Evolutionary conservation across 768 basidiomycete species (phyloP), one percentile per base, ranked within the genome.

Genomic region (Phlegmacium glaucopus): DNA sequence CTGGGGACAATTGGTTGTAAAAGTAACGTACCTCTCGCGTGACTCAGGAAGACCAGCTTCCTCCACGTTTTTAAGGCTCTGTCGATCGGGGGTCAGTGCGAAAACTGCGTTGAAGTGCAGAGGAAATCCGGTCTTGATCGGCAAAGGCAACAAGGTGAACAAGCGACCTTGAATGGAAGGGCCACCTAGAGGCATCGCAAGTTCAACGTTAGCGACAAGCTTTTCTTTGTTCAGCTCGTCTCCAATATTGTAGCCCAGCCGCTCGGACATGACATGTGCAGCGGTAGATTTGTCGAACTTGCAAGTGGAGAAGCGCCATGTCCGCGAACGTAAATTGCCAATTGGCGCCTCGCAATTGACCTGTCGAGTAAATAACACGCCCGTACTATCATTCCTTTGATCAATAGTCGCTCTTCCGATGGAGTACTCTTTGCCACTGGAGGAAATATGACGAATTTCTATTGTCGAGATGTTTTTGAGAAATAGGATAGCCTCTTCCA

Each of bases 61-160:
- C 5, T 65, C 64, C 6, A 52, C 51, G 42, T 79, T 79, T 26
- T 66, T 59, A 18, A 80, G 55, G 34, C 70, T 68, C 45, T 79
- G 76, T 8, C 78, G 55, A 2, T 68, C 69, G 6, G 62, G 63
- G 0, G 74, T 73, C 12, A 80, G 54, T 0, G 78, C 74, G 47
- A 80, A 75, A 3, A 73, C 48, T 0, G 63, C 71, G 50, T 80
- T 72, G 12, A 78, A 48, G 51, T 78, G 76, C 6, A 66, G 58
- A 0, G 72, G 70, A 45, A 77, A 76, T 4, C 64, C 61, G 0
- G 75, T 77, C 2, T 52, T 43, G 13, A 77, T 55, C 0, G 78
- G 78, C 0, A 79, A 57, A 0, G 76, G 76, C 3, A 78, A 67
- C 25, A 67, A 69, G 0, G 76, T 77, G 53, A 75, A 79, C 7